A percentile compares a stretch with the other conserved stretches of the same genome.
Conservation (phyloP, 495 filamentous ascomycete genomes). For the Bacidia gigantensis region DNA sequence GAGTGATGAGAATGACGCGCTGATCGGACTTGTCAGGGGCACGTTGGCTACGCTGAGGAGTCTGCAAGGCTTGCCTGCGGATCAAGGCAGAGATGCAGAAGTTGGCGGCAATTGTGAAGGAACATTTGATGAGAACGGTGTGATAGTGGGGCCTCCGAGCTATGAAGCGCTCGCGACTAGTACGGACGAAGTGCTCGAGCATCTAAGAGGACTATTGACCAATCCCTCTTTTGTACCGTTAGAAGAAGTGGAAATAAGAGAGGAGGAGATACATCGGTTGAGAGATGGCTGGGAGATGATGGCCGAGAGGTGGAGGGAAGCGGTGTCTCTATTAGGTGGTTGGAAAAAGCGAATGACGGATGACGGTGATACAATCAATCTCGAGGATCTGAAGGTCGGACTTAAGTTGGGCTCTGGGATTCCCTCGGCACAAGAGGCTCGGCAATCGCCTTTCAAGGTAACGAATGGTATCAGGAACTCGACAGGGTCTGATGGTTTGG, state of each 20-base stretch:
- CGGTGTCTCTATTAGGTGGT: slow-evolving; percentile 77
- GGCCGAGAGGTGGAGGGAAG: slow-evolving; percentile 80
- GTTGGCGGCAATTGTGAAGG: background rate
- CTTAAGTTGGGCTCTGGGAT: slow-evolving; percentile 49
- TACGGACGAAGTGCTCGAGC: slow-evolving; percentile 60
- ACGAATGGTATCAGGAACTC: slow-evolving; percentile 29
- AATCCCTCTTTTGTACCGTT: slow-evolving; percentile 93
- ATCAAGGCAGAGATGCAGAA: slow-evolving; percentile 22
- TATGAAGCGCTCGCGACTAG: slow-evolving; percentile 61
- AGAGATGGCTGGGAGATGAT: slow-evolving; percentile 81
- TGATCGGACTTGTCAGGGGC: slow-evolving; percentile 58
- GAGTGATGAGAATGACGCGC: slow-evolving; percentile 84
- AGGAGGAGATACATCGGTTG: slow-evolving; percentile 74
- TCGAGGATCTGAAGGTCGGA: slow-evolving; percentile 70
- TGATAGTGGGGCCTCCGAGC: slow-evolving; percentile 31
- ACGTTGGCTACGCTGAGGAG: slow-evolving; percentile 60
- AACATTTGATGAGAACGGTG: slow-evolving; percentile 25
- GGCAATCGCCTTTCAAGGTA: slow-evolving; percentile 19
- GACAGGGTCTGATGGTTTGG: slow-evolving; percentile 40
- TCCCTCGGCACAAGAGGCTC: slow-evolving; percentile 33
- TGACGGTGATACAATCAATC: slow-evolving; percentile 64
- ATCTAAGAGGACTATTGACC: slow-evolving; percentile 69
- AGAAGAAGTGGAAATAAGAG: slow-evolving; percentile 82
- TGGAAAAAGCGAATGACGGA: slow-evolving; percentile 77
- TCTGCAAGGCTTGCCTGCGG: slow-evolving; percentile 57